Evolutionary conservation across 2,329 filamentous ascomycete genomes (phyloP), one percentile per base, ranked within the genome.

Genomic region (Didymella segeticola): DNA sequence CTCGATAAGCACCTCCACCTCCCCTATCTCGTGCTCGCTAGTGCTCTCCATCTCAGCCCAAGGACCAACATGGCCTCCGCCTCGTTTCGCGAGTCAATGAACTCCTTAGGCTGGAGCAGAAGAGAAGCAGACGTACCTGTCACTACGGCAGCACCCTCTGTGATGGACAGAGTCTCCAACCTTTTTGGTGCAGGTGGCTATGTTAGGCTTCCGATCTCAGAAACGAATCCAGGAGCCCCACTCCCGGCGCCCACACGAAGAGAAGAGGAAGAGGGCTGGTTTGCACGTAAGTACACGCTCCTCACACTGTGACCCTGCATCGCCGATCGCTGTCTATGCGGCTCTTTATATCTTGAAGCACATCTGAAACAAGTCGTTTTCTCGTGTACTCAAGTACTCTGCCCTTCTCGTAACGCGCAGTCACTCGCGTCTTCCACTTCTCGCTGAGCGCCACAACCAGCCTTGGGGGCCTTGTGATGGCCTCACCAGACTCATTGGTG

Each of bases 241-340:
- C 79, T 97, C 43, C 93, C 93, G 46, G 92, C 92, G 57, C 86
- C 91, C 58, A 90, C 76, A 71, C 85, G 93, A 69, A 87, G 93
- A 66, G 93, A 97, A 72, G 95, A 98, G 77, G 93, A 98, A 73
- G 95, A 97, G 78, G 90, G 88, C 61, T 97, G 90, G 87, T 93
- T 97, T 85, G 88, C 90, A 70, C 82, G 95, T 99, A 86, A 93
- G 95, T 71, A 47, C 58, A 29, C 46, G 25, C 86, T 68, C 74
- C 39, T 56, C 53, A 47, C 66, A 57, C 61, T 56, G 58, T 68
- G 60, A 57, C 62, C 43, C 66, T 56, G 33, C 29, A 46, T 39
- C n/a, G 52, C 34, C 50, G 36, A 42, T 46, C 41, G 36, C 17
- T 41, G 37, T 47, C 37, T 41, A 25, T 17, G 47, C 43, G 42